phyloP scores from a whole-genome alignment of 768 basidiomycete genomes.

The Pulveroboletus sp. region DNA sequence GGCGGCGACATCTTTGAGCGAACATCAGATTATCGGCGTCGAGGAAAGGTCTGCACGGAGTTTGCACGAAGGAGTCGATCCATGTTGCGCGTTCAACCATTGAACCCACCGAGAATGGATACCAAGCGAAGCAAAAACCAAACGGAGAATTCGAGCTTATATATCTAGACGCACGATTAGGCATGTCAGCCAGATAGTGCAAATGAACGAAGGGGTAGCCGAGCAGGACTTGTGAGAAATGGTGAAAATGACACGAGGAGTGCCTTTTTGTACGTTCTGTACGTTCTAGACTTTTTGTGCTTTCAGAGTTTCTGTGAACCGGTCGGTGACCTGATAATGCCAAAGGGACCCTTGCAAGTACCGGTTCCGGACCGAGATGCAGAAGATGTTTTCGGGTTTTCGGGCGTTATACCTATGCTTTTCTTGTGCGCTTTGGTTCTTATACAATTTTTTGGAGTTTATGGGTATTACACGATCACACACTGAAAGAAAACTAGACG shows the following conservation, averaged over 20 bases:
- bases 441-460: constrained; percentile 2
- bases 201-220: no score
- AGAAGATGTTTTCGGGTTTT: neutral
- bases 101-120: neutral
- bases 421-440: constrained; percentile 2
- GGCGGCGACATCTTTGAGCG: no score
- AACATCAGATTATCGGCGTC: no score
- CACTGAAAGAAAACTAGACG: neutral
- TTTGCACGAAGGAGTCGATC: no score
- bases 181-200: neutral
- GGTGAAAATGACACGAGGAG: no score
- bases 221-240: no score
- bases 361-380: neutral
- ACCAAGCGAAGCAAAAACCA: neutral
- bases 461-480: neutral
- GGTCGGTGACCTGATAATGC: no score
- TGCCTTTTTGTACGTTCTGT: no score
- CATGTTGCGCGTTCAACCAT: no score
- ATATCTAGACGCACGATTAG: neutral
- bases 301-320: no score
- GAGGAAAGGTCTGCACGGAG: neutral
- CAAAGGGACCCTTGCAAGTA: neutral
- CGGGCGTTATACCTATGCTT: neutral
- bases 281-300: no score
- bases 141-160: neutral